Evolutionary conservation across 2,329 filamentous ascomycete genomes (phyloP), one percentile per base, ranked within the genome.

Genomic region (Incumbomyces lentus): DNA sequence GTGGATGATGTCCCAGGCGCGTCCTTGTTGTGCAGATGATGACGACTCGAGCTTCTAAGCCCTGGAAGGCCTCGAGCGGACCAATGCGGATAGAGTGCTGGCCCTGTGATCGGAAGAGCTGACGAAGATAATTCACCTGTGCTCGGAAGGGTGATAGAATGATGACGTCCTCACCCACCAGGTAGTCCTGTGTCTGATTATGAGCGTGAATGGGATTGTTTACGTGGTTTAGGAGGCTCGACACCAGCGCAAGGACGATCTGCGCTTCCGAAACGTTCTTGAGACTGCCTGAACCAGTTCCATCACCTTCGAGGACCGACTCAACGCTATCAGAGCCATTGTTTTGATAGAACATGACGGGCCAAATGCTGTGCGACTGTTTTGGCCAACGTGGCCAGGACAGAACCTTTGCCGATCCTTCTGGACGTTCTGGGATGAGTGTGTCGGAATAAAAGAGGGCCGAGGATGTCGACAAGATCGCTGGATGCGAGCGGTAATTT

Each of bases 401-500:
- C 29, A 49, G 52, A 14, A 55, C 44, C 3, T 46, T 43, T 1
- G 52, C 49, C 22, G 40, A 37, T 1, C 47, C 41, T 33, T 51
- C 37, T 1, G 40, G 47, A 30, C 63, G 62, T 57, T 68, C 65
- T 5, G 68, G 65, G 26, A 69, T 61, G 3, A 72, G 56, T 1
- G 67, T 70, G 50, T 71, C 64, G 51, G 62, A 55, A 53, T 72
- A 71, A 56, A 70, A 70, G 17, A 69, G 57, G 1, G 60, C 54
- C 26, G 59, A 64, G 2, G 68, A 65, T 4, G 68, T 59, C 12
- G 62, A 60, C 19, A 71, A 59, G 46, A 71, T 70, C 18, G 68
- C 61, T 5, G 66, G 64, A 46, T 72, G 68, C 32, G 68, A 70
- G 45, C 69, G 65, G 54, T 71, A 71, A 53, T 72, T 71, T 22